Conservation (phyloP, 2,329 filamentous ascomycete species). For the Phoma sp. region DNA sequence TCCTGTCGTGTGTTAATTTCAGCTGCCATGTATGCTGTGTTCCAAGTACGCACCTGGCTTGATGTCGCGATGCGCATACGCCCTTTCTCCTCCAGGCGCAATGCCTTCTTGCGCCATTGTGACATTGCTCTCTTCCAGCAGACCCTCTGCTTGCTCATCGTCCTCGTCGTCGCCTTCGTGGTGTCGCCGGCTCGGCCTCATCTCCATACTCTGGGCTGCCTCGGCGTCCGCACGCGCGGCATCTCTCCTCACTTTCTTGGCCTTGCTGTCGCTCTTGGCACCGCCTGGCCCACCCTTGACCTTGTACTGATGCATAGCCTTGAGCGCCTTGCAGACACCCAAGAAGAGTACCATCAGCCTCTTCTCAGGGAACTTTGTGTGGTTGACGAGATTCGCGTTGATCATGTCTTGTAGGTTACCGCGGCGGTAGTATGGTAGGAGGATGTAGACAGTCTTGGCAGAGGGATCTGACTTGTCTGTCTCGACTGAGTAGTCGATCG, state of each 20-base stretch:
- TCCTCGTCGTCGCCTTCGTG: slow-evolving; percentile 66
- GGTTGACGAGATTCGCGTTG: slow-evolving; percentile 97
- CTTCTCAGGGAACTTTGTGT: slow-evolving; percentile 86
- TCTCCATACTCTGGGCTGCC: slow-evolving; percentile 54
- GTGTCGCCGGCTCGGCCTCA: slow-evolving; percentile 50
- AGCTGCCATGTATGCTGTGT: too few species aligned
- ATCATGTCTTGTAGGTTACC: slow-evolving; percentile 98
- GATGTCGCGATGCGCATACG: slow-evolving; percentile 95
- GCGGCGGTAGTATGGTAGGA: slow-evolving; percentile 92
- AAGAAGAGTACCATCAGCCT: slow-evolving; percentile 88
- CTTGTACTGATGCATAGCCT: slow-evolving; percentile 89
- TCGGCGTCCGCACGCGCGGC: slow-evolving; percentile 63
- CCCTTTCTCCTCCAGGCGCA: slow-evolving; percentile 72
- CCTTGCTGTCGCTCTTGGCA: slow-evolving; percentile 59
- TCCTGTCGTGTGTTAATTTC: too few species aligned
- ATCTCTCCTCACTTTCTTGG: slow-evolving; percentile 62
- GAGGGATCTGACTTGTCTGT: slow-evolving; percentile 72
- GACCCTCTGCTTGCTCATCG: slow-evolving; percentile 77
- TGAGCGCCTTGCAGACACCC: slow-evolving; percentile 86
- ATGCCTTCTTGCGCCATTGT: slow-evolving; percentile 71
- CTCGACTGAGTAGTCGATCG: slow-evolving; percentile 81
- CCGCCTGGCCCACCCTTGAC: slow-evolving; percentile 65
- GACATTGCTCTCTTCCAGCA: slow-evolving; percentile 83
- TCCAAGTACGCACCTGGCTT: slow-evolving; percentile 75
- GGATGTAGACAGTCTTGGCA: slow-evolving; percentile 93